Conservation (phyloP, 1,284 basidiomycete genomes). For the Cutaneotrichosporon sp. region DNA sequence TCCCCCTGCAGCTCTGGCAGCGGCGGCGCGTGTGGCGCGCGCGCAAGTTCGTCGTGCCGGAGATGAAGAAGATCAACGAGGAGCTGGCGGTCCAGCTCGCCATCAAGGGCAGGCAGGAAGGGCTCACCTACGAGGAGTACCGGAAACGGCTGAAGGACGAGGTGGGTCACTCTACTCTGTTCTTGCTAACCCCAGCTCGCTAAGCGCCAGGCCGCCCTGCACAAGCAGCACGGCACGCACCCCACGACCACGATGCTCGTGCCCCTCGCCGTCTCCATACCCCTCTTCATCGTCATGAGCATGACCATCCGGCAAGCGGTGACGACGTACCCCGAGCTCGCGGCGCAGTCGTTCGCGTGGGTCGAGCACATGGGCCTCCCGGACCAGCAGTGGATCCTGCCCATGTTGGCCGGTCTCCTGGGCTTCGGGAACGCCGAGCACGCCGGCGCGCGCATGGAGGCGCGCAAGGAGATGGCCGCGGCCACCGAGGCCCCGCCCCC, state of each 20-base stretch:
- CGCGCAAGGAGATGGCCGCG: slow-evolving; percentile 8
- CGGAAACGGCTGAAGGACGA: slow-evolving; percentile 47
- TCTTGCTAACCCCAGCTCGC: slow-evolving; percentile 41
- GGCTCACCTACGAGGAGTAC: slow-evolving; percentile 54
- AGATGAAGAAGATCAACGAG: slow-evolving; percentile 52
- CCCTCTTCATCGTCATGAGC: slow-evolving; percentile 52
- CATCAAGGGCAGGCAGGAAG: slow-evolving; percentile 42
- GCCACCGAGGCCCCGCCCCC: not conserved
- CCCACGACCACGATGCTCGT: slow-evolving; percentile 47
- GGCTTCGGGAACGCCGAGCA: slow-evolving; percentile 52
- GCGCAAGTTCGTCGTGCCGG: slow-evolving; percentile 53
- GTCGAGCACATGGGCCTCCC: slow-evolving; percentile 47
- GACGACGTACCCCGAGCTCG: slow-evolving; percentile 33
- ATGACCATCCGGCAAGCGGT: slow-evolving; percentile 48
- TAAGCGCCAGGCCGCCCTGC: slow-evolving; percentile 39
- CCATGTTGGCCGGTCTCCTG: slow-evolving; percentile 46
- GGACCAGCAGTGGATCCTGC: slow-evolving; percentile 45
- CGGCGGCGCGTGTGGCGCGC: slow-evolving; percentile 47
- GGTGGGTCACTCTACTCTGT: too few relatives aligned
- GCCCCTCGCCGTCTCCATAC: slow-evolving; percentile 52
- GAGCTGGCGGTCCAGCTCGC: slow-evolving; percentile 47
- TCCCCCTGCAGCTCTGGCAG: slow-evolving; percentile 59
- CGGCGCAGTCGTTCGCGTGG: slow-evolving; percentile 46
- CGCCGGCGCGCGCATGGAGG: slow-evolving; percentile 31
- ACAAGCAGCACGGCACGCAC: slow-evolving; percentile 46